Conservation (phyloP, 2,329 filamentous ascomycete genomes). For the Apiospora rasikravindrae region DNA sequence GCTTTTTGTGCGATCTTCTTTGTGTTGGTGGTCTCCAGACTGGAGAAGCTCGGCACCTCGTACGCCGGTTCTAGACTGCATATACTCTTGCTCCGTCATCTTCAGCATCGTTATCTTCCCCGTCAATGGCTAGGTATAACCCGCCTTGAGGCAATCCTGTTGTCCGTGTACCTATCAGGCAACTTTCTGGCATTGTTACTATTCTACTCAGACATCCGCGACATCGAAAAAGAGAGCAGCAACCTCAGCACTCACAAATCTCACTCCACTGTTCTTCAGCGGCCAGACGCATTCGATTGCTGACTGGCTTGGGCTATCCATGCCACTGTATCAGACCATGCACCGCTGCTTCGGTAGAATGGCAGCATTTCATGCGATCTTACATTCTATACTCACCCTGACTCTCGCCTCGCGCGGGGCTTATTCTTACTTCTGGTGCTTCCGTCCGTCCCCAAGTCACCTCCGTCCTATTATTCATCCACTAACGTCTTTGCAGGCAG, state of each 20-base stretch:
- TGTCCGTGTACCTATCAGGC: slow-evolving; percentile 2
- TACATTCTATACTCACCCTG: slow-evolving; percentile 1
- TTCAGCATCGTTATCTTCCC: slow-evolving; percentile 5
- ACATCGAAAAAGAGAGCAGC: slow-evolving; percentile 7
- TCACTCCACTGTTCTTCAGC: slow-evolving; percentile 1
- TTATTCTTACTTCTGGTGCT: not conserved
- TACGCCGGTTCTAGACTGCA: not conserved
- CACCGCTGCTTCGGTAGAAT: not conserved
- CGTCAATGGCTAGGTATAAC: not conserved
- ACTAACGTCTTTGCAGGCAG: not conserved
- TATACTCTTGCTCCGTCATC: not conserved
- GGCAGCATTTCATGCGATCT: slow-evolving; percentile 2
- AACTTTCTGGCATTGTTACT: slow-evolving; percentile 6
- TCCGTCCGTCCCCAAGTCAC: not conserved
- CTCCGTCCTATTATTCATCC: not conserved
- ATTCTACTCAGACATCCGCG: not conserved
- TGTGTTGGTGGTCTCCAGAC: slow-evolving; percentile 7
- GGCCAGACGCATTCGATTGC: not conserved
- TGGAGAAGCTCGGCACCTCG: not conserved
- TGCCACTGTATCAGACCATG: slow-evolving; percentile 5
- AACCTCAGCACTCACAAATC: not conserved
- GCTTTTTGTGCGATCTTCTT: not conserved
- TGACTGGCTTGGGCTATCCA: slow-evolving; percentile 4
- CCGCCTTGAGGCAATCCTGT: not conserved
- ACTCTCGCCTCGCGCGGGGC: not conserved